Base-by-base conservation (phyloP, 768 basidiomycete species). In the Pulveroboletus sp. region DNA sequence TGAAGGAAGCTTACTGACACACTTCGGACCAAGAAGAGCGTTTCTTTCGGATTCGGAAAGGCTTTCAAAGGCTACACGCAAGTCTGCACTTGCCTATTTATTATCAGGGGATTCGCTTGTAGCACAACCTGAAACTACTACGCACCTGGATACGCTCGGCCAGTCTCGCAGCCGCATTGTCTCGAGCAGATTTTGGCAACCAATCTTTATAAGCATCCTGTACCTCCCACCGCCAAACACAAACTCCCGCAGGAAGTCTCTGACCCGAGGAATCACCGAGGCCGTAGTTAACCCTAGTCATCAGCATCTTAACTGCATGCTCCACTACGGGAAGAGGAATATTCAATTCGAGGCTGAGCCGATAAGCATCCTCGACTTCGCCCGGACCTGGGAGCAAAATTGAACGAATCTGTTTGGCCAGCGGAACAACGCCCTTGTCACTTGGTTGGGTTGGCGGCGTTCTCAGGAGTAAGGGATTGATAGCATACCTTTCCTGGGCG, bases 191-290 rank as follows among this genome's bases (percentile, higher is more conserved):
- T 62, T 80, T 83, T 0, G 88, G 86, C 30, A 93, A 64, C 79
- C 84, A 85, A 49, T 79, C 74, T 50, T 71, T 70, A 54, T 76
- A 73, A 17, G 74, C 57, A 3, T 79, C 75, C 58, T 79, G 81
- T 10, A 88, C 83, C 64, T 95, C 93, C 93, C 92, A 95, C 45
- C 88, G 74, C 90, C 89, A 94, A 18, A 86, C 71, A 54, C 79
- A 83, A 31, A 89, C 68, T n/a, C 78, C 70, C 7, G 83, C 79
- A 12, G 85, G 83, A 18, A 73, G 60, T 62, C 78, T 87, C 46
- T 71, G 70, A 32, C 78, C 78, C 15, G 69, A 60, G 2, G 71
- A 68, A 21, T 35, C 55, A 46, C 89, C 82, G 6, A 93, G 67
- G 1, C 93, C 93, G 60, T 94, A 94, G 65, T 95, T 93, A 26